Base-by-base conservation (phyloP, 2,329 filamentous ascomycete genomes). In the Beauveria sp. region DNA sequence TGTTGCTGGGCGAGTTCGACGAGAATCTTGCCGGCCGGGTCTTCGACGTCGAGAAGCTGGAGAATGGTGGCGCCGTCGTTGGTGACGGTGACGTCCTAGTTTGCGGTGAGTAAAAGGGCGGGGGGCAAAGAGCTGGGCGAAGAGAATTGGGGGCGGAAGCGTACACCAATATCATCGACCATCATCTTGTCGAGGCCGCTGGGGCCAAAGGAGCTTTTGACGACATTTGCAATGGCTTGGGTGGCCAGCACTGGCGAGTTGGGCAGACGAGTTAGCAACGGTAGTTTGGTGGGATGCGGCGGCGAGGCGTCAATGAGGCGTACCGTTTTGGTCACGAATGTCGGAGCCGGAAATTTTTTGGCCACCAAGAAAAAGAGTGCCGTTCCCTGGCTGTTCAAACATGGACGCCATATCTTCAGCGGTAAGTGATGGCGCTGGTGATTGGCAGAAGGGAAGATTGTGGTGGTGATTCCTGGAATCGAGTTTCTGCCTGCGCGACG, bases 131-230 rank as follows among this genome's bases (percentile, higher is more conserved):
- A 34, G 42, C 48, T 45, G 48, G 40, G 31, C 22, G n/a, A 52
- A 12, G n/a, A 22, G 24, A 43, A 60, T 52, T 43, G 45, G 6
- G 45, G 46, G 43, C 61, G 57, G 61, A 66, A 65, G 70, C 87
- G 70, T 85, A 91, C 89, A 73, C 95, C 95, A 75, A 99, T 98
- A 75, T 99, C 95, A 79, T 99, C 95, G 70, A 99, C 95, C 95
- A 99, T 98, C 95, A 99, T 99, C 85, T 99, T 99, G 76, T 99
- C 95, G 67, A 99, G 84, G 54, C 95, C 95, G 65, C 91, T 96
- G 57, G 95, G 95, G 61, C 95, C 95, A 74, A 99, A 99, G 18
- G 95, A 99, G 77, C 91, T 96, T 82, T 96, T 98, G 76, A 99
- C 92, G 64, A 99, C 93, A 86, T 98, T 99, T 71, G 95, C 89